Base-by-base conservation (phyloP, 2,329 filamentous ascomycete species). In the Paecilomyces dactylethromorphus region DNA sequence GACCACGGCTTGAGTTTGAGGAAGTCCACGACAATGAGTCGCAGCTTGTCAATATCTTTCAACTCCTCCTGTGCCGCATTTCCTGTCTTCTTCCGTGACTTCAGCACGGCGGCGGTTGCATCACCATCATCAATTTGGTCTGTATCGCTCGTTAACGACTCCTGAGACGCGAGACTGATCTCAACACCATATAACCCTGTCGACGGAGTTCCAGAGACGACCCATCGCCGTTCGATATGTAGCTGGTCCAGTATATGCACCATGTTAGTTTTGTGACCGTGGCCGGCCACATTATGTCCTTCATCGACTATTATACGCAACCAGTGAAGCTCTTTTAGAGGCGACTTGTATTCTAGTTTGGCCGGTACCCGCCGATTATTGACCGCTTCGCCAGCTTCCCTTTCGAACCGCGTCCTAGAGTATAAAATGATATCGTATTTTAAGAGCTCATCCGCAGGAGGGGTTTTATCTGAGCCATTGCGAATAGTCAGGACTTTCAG, bases 271-370 rank as follows among this genome's bases (percentile, higher is more conserved):
- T 80, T 84, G 56, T 78, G 79, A 10, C 78, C 77, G 5, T 83
- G 84, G 39, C 89, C 88, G 0, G 91, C 90, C 59, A 96, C 87
- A 60, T 84, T 89, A 70, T 97, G 92, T 0, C 93, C 93, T 79
- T 97, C 93, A 63, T 97, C 93, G 18, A 96, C 88, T 53, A 97
- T 92, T 53, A 95, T 87, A 1, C 93, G 83, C 66, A 96, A 87
- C 82, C 93, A 96, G 65, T 91, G 91, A 3, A 97, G 74, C 7
- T 84, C 74, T 45, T 85, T 85, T 18, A 97, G 74, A 0, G 88
- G 84, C 1, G 86, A 89, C 10, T 81, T 70, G 32, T 85, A 82
- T 62, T 72, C 72, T 4, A 76, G 71, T 1, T 69, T 64, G 7
- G 66, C 69, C 3, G 78, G 67, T 58, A 78, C 80, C n/a, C 71